phyloP scores from a whole-genome alignment of 352 stramenopile genomes.

The Aphanomyces astaci region DNA sequence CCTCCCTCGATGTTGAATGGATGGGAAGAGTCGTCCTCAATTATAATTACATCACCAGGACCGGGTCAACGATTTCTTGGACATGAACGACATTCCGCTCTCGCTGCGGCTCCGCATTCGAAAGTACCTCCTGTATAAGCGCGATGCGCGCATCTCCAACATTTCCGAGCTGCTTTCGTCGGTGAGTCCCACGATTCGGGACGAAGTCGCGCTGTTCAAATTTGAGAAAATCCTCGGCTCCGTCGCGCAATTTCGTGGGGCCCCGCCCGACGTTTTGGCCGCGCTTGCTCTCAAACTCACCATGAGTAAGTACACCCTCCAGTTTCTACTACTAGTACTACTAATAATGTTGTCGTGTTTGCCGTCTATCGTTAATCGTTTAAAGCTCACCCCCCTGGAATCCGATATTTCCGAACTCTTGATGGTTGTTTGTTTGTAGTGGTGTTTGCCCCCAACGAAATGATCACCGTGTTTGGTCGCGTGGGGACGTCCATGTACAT shows the following conservation, averaged over 20 bases:
- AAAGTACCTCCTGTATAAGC: constrained; percentile 19
- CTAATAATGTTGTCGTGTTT: background rate
- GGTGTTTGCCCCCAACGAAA: constrained; percentile 17
- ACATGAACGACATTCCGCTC: constrained; percentile 5
- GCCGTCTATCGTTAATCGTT: too few relatives aligned
- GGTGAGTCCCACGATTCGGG: constrained; percentile 5
- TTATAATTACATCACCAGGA: too few relatives aligned
- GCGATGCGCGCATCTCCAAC: constrained; percentile 10
- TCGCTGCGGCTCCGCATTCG: constrained; percentile 7
- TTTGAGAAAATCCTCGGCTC: constrained; percentile 16
- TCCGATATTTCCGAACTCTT: background rate
- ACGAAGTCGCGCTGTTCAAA: constrained; percentile 20
- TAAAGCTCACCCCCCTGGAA: too few relatives aligned
- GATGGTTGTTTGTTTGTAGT: background rate
- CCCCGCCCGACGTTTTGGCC: constrained; percentile 7
- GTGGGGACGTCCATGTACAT: constrained; percentile 20
- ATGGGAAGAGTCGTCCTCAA: too few relatives aligned
- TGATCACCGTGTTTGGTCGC: constrained; percentile 20
- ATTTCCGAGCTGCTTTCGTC: constrained; percentile 9
- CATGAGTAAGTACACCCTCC: background rate
- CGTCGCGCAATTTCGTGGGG: constrained; percentile 9
- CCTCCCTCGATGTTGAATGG: background rate
- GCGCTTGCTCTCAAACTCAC: constrained; percentile 5
- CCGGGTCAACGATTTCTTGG: constrained; percentile 13
- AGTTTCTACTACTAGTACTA: background rate